Base-by-base conservation (phyloP, 148 eudicot genomes). In the Diospyros kaki region DNA sequence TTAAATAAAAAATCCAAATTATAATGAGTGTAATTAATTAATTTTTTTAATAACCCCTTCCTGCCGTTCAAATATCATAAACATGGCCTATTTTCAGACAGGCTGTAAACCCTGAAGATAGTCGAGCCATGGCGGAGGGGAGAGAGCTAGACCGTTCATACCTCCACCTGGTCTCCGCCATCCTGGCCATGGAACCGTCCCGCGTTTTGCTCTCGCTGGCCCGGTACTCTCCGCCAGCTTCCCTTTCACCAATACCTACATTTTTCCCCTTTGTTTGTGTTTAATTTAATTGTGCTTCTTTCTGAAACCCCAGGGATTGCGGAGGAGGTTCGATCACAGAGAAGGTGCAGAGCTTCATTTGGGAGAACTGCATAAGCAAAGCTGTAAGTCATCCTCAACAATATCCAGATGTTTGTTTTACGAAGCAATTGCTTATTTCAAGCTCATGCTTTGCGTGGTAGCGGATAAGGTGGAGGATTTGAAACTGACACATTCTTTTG, bases 111-210 rank as follows among this genome's bases (percentile, higher is more conserved):
- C 60, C 60, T 15, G 17, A 56, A 56, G 12, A 53, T 53, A 12
- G 15, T 6, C 54, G 12, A 12, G 53, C 63, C 66, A 76, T 78
- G 81, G 79, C 75, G 65, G 69, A 73, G 64, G 66, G 72, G n/a
- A 73, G 72, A 75, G 84, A 68, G 63, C 63, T 68, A 9, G 69
- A 71, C 5, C 58, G 80, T 39, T 74, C 78, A 1, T 74, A 51
- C 50, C 83, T 79, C 66, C 77, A 84, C 55, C 75, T 92, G 81
- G 9, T 90, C 46, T 87, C 92, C 42, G 95, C 98, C 42, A 92
- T 94, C 73, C 87, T 83, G 6, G 91, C 98, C 48, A 89, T 92
- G 97, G 98, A 94, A 79, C 89, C 97, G 43, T 75, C 96, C 58
- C 77, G 76, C 58, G 80, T 63, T 80, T 80, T 92, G n/a, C 73